These are phyloP conservation scores for Pichia phayaonensis DNA, from an alignment of 805 yeast genomes.

Conservation along the genomic window DNA sequence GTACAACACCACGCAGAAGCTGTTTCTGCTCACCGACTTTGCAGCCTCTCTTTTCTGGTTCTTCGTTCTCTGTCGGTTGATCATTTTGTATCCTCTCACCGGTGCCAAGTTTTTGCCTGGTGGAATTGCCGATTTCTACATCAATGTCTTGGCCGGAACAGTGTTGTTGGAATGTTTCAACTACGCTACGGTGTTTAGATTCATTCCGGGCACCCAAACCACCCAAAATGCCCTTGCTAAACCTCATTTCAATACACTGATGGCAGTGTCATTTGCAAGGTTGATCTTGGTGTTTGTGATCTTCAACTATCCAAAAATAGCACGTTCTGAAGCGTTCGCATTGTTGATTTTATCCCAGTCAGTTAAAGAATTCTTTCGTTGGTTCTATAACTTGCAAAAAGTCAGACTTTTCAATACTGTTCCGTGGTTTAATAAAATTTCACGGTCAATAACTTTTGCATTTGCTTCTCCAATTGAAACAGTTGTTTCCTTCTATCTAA, in stretches of 20 bases:
- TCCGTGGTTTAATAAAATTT: slow-evolving; percentile 12
- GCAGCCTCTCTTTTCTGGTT: slow-evolving; percentile 39
- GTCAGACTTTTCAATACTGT: slow-evolving; percentile 20
- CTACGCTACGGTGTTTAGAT: slow-evolving; percentile 15
- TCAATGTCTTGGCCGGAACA: slow-evolving; percentile 13
- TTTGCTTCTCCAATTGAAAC: slow-evolving; percentile 19
- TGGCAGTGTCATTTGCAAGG: slow-evolving; percentile 10
- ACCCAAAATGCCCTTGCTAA: slow-evolving; percentile 9
- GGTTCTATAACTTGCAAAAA: slow-evolving; percentile 22
- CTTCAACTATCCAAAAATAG: slow-evolving; percentile 22
- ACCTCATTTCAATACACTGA: slow-evolving; percentile 11
- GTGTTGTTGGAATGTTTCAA: slow-evolving; percentile 17
- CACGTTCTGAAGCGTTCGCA: slow-evolving; percentile 20
- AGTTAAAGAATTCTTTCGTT: slow-evolving; percentile 19
- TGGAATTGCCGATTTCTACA: slow-evolving; percentile 61
- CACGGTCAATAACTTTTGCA: slow-evolving; percentile 13
- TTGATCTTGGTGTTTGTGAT: slow-evolving; percentile 13
- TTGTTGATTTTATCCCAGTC: slow-evolving; percentile 18
- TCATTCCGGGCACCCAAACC: slow-evolving; percentile 8
- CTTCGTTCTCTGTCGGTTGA: slow-evolving; percentile 40
- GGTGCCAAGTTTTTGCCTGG: slow-evolving; percentile 60
- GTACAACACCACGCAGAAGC: slow-evolving; percentile 20
- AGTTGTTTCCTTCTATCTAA: slow-evolving; percentile 16
- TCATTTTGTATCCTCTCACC: slow-evolving; percentile 53
- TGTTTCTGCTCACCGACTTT: slow-evolving; percentile 15